A percentile compares a stretch with the other conserved stretches of the same genome.
These are phyloP conservation scores for Coniosporium tulheliwenetii DNA, from an alignment of 2,329 filamentous ascomycete species.

Conservation along the genomic window DNA sequence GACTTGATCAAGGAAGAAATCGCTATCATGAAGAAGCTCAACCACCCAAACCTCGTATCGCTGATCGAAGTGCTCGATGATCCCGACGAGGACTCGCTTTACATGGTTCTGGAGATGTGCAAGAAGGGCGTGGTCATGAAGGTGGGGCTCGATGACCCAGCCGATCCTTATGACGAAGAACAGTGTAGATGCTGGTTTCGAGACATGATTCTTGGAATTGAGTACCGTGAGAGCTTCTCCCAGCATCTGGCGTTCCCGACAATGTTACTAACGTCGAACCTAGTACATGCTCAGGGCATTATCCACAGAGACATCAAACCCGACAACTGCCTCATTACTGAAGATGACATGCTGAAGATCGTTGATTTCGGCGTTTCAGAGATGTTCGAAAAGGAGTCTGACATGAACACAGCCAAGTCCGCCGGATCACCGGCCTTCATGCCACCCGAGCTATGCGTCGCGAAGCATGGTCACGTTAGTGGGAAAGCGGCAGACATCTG, in stretches of 20 bases:
- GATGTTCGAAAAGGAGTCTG: constrained; percentile 79
- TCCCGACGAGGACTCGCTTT: constrained; percentile 85
- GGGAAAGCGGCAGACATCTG: constrained; percentile 89
- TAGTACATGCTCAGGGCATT: constrained; percentile 84
- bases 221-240: constrained; percentile 52
- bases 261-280: neutral
- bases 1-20: constrained; percentile 91
- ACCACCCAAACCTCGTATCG: constrained; percentile 86
- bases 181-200: constrained; percentile 83
- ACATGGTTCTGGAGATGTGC: constrained; percentile 99
- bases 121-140: constrained; percentile 97
- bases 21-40: constrained; percentile 97
- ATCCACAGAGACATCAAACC: constrained; percentile 97
- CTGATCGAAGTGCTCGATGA: constrained; percentile 92
- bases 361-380: constrained; percentile 99
- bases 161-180: constrained; percentile 70
- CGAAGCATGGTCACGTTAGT: constrained; percentile 72
- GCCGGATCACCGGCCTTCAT: constrained; percentile 91
- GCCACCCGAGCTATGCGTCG: constrained; percentile 79
- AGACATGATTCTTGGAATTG: constrained; percentile 85
- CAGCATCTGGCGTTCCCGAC: too few relatives aligned
- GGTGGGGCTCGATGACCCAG: constrained; percentile 70
- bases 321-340: constrained; percentile 81
- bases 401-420: constrained; percentile 86
- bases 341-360: constrained; percentile 88